Base-by-base conservation (phyloP, 2,329 filamentous ascomycete genomes). In the Macrophomina pseudophaseolina region DNA sequence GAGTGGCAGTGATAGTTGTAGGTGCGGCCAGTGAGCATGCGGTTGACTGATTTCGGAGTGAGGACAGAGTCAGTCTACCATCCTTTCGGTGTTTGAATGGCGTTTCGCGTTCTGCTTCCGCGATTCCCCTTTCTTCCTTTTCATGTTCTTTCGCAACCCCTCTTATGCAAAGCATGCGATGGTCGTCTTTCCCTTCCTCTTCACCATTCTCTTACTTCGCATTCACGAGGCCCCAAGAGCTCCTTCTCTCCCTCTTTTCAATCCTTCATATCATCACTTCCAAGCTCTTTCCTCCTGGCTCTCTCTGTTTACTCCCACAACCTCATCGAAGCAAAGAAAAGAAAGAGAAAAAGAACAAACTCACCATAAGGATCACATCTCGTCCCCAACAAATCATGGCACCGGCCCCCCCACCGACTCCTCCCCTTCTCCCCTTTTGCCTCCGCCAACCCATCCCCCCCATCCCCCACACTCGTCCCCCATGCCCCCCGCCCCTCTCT, bases 1-100 rank as follows among this genome's bases (percentile, higher is more conserved):
- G 90, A 92, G 74, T 94, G 92, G 76, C 92, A 96, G 75, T 95
- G 91, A 76, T 87, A 94, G 76, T 95, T 90, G 75, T 93, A 95
- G 38, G 84, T 83, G 59, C 86, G 84, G n/a, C 88, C 88, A 3
- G 85, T 87, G 63, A 96, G 86, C 69, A 95, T 84, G 44, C 86
- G 83, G 75, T 92, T 92, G 74, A 95, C 90, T 80, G 28, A 52
- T 56, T 32, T 40, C 42, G 12, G 11, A 14, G 16, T 2, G 35
- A 38, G 16, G 12, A n/a, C 16, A 14, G 11, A 14, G 42, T 44
- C 42, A 44, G 42, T 40, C 35, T 38, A 14, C 1, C 33, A 11
- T 54, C 23, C 4, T 12, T 28, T 18, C 16, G 32, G 11, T 38
- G 3, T n/a, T 52, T 52, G 49, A 8, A 5, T 52, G 11, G 14